phyloP scores from a whole-genome alignment of 1,139 yeast genomes.

The Debaryomycetaceae sp. region DNA sequence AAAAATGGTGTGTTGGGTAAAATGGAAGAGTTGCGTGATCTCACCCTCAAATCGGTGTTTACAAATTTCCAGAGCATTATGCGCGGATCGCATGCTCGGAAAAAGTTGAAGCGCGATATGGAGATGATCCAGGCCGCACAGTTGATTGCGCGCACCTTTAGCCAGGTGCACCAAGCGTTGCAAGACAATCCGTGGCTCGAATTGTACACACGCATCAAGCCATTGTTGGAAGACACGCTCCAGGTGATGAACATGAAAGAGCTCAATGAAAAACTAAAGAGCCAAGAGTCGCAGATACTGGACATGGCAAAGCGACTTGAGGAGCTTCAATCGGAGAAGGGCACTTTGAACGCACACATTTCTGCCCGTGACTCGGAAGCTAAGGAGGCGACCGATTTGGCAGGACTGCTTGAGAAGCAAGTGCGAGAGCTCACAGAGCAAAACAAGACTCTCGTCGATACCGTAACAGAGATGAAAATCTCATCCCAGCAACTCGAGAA shows the following conservation, averaged over 20 bases:
- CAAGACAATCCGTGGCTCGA: constrained; percentile 85
- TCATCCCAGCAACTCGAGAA: constrained; percentile 50
- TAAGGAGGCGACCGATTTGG: too few relatives aligned
- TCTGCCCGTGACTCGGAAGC: too few relatives aligned
- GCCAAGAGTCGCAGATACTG: too few relatives aligned
- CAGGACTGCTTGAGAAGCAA: too few relatives aligned
- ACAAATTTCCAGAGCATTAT: constrained; percentile 79
- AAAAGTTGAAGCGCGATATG: constrained; percentile 46
- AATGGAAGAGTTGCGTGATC: constrained; percentile 76
- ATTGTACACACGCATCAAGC: constrained; percentile 85
- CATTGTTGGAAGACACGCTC: constrained; percentile 61
- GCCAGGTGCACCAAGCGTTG: constrained; percentile 41
- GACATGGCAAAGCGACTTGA: too few relatives aligned
- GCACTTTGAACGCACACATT: too few relatives aligned
- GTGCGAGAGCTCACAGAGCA: too few relatives aligned
- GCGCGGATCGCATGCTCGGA: constrained; percentile 56
- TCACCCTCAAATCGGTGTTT: constrained; percentile 68
- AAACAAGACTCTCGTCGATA: too few relatives aligned
- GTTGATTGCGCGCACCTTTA: constrained; percentile 51
- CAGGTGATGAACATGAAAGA: constrained; percentile 46
- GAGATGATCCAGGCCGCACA: constrained; percentile 62
- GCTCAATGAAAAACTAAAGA: constrained; percentile 40
- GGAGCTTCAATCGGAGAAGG: too few relatives aligned
- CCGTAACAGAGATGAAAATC: constrained; percentile 63
- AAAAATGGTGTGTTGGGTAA: constrained; percentile 94